Percentiles rank a stretch among this genome's conserved stretches.
phyloP scores from a whole-genome alignment of 257 asterid species.

The Nicotiana obtusifolia region DNA sequence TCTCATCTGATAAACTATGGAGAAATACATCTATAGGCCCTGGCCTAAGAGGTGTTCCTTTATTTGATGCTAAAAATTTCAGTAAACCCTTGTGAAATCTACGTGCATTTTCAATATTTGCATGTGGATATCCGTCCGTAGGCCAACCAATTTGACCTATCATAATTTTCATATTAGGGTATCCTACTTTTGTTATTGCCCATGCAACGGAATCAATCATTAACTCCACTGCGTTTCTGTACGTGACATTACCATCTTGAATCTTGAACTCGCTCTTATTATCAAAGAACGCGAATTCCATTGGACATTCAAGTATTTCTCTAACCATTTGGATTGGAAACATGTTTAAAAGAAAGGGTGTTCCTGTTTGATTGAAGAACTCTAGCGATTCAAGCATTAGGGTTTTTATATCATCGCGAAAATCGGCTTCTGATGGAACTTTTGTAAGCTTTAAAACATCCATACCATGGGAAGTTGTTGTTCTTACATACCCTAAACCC shows the following conservation, averaged over 20 bases:
- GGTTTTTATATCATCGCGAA: constrained; percentile 27
- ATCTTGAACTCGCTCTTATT: constrained; percentile 17
- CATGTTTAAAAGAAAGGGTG: constrained; percentile 34
- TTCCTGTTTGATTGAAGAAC: constrained; percentile 5
- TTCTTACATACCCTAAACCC: background rate
- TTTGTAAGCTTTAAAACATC: constrained; percentile 1
- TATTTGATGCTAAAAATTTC: constrained; percentile 23
- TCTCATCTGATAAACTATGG: constrained; percentile 40
- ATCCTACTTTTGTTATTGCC: constrained; percentile 34
- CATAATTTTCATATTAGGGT: constrained; percentile 15
- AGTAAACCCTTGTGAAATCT: constrained; percentile 28
- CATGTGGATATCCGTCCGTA: constrained; percentile 36
- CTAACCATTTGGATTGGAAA: constrained; percentile 29
- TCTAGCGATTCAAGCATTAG: constrained; percentile 17
- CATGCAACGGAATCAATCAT: constrained; percentile 29
- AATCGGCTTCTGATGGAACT: constrained; percentile 36
- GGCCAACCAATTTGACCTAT: constrained; percentile 61
- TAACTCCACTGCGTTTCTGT: constrained; percentile 39
- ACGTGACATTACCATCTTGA: constrained; percentile 19
- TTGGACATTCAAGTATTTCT: constrained; percentile 6
- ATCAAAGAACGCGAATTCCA: constrained; percentile 36
- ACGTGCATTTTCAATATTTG: constrained; percentile 20
- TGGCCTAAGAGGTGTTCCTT: constrained; percentile 42
- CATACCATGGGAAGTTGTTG: constrained; percentile 22
- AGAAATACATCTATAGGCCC: constrained; percentile 33